A percentile compares a stretch with the other conserved stretches of the same genome.
Evolutionary conservation across 2,329 filamentous ascomycete species (phyloP).

Genomic region (Sclerotinia trifoliorum): DNA sequence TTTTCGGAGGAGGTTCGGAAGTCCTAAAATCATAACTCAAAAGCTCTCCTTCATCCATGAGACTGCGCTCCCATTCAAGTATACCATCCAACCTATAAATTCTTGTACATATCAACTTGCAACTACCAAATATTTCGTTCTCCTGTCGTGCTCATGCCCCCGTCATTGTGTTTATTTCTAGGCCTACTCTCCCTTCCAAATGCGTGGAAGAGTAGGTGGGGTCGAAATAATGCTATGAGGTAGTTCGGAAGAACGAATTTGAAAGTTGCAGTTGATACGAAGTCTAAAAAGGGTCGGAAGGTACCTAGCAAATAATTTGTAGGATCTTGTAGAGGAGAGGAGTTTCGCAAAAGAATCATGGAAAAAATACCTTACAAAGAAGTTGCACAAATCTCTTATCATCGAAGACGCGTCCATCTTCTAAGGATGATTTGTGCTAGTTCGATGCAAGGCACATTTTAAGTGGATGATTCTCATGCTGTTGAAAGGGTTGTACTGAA

Average conservation of each 20-base stretch:
- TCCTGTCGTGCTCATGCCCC: too few species aligned
- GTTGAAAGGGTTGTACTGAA: not conserved
- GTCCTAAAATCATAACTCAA: too few species aligned
- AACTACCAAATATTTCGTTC: too few species aligned
- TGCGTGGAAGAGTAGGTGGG: too few species aligned
- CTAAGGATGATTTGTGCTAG: not conserved
- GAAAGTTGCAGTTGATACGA: not conserved
- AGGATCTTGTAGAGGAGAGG: not conserved
- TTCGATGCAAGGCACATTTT: not conserved
- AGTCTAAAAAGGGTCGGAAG: not conserved
- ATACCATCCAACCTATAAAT: too few species aligned
- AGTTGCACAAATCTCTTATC: not conserved
- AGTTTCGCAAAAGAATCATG: not conserved
- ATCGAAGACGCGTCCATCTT: constrained; percentile 8
- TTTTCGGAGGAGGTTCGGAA: too few species aligned
- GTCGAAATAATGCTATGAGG: not conserved
- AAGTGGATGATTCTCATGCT: not conserved
- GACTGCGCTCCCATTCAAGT: too few species aligned
- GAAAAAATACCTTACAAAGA: not conserved
- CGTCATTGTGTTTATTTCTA: too few species aligned
- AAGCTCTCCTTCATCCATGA: too few species aligned
- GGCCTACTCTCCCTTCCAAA: too few species aligned
- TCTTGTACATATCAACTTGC: too few species aligned
- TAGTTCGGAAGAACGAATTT: not conserved
- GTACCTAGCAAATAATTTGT: not conserved